Evolutionary conservation across 106 monocot genomes (phyloP).

Genomic region (Dendrobium catenatum): DNA sequence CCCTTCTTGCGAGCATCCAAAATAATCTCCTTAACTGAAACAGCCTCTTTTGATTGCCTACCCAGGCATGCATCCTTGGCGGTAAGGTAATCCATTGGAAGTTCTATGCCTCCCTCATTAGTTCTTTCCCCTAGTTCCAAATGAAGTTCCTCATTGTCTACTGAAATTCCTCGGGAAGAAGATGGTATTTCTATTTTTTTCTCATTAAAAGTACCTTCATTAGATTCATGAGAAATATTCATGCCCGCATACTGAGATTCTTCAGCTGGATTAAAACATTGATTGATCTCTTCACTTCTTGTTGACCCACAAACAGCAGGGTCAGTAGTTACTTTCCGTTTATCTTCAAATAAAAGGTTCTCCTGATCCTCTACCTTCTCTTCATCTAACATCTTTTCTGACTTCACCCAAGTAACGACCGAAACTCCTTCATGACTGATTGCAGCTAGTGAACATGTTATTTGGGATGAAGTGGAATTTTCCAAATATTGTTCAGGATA

Average conservation of each 20-base stretch:
- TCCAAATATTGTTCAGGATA: conserved; percentile 10
- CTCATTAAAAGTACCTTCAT: not conserved
- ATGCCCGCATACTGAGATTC: not conserved
- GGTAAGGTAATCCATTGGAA: not conserved
- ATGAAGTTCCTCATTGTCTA: not conserved
- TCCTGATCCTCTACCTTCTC: conserved; percentile 2
- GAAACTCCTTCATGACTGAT: not conserved
- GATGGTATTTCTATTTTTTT: conserved; percentile 6
- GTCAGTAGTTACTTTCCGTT: not conserved
- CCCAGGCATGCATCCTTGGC: not conserved
- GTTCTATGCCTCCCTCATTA: not conserved
- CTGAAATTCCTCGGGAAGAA: not conserved
- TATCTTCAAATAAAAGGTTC: conserved; percentile 2
- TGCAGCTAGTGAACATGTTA: not conserved
- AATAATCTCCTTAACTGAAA: not conserved
- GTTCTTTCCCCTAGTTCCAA: not conserved
- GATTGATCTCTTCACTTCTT: not conserved
- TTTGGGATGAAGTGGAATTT: not conserved
- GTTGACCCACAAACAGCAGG: not conserved
- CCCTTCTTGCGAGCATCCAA: not conserved
- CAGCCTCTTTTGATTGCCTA: not conserved
- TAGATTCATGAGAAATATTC: conserved; percentile 1
- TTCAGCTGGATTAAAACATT: conserved; percentile 2
- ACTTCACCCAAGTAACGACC: not conserved
- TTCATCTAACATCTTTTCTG: not conserved